phyloP scores from a whole-genome alignment of 1,139 yeast species.

The Candida sp. region DNA sequence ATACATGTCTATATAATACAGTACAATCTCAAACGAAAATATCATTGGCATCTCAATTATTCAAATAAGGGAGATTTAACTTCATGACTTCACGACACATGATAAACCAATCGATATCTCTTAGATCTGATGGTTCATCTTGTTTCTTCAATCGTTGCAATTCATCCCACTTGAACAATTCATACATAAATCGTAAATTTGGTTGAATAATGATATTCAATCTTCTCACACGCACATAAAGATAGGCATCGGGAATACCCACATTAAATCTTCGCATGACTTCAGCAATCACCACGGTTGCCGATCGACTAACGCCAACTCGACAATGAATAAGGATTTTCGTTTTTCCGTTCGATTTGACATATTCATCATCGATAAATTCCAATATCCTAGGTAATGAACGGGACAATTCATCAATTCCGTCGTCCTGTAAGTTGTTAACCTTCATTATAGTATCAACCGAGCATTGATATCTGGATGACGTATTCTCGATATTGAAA shows the following conservation, averaged over 20 bases:
- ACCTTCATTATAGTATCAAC: slow-evolving; percentile 41
- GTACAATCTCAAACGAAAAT: neutral
- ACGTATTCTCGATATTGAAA: slow-evolving; percentile 15
- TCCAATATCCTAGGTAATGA: slow-evolving; percentile 34
- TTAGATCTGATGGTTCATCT: slow-evolving; percentile 18
- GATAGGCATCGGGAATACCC: slow-evolving; percentile 39
- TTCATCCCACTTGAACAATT: slow-evolving; percentile 49
- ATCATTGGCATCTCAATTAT: slow-evolving; percentile 7
- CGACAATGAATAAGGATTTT: slow-evolving; percentile 46
- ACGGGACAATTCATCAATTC: slow-evolving; percentile 38
- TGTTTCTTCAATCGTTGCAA: slow-evolving; percentile 17
- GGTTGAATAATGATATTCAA: slow-evolving; percentile 49
- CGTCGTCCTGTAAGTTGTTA: slow-evolving; percentile 47
- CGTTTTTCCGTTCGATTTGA: slow-evolving; percentile 22
- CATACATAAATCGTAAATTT: slow-evolving; percentile 46
- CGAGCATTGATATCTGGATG: slow-evolving; percentile 1
- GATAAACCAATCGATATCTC: slow-evolving; percentile 90
- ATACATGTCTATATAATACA: neutral
- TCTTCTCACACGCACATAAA: slow-evolving; percentile 44
- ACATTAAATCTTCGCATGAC: slow-evolving; percentile 39
- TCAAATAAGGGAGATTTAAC: slow-evolving; percentile 62
- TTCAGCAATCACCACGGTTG: slow-evolving; percentile 49
- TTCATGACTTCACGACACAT: slow-evolving; percentile 80
- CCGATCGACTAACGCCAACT: slow-evolving; percentile 50
- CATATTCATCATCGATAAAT: slow-evolving; percentile 32